Evolutionary conservation across 2,329 filamentous ascomycete genomes (phyloP), one percentile per base, ranked within the genome.

Genomic region (Pseudogymnoascus sp.): DNA sequence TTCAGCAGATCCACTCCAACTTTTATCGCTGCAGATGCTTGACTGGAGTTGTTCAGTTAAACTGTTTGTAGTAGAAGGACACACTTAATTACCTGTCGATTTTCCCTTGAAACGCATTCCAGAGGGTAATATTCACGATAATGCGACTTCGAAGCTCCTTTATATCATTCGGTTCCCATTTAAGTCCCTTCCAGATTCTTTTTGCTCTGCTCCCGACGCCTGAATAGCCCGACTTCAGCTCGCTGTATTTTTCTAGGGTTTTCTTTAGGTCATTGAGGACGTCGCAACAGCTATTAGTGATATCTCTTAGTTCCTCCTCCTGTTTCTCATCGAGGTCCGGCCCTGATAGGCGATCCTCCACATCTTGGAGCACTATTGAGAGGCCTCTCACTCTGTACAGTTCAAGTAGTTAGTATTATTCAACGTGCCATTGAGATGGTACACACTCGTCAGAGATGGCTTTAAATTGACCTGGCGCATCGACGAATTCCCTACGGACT

Each of bases 101-200:
- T 59, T 41, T 53, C 50, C 20, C 38, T 57, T 58, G 20, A 38
- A 58, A 61, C 1, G 50, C 30, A 18, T 59, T 61, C 15, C 18
- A 57, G 20, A 61, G 30, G n/a, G 47, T 59, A 39, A 36, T 15
- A 59, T 59, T 61, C 37, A 36, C n/a, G 33, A 39, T 61, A 59
- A 61, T 36, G 7, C 60, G 60, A 38, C 15, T 37, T 37, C 60
- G 60, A 37, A 61, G 60, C 60, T 61, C 47, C 8, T 39, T 20
- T 30, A 61, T 59, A 39, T 61, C 60, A 12, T 61, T 47, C 35
- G 43, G 50, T 25, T 61, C 60, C 47, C 47, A 59, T 39, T 61
- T 57, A 28, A 71, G 39, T 20, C 65, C 60, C 41, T 68, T 67
- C 68, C 67, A 71, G 5, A 62, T 62, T 43, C 64, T 63, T 47